phyloP scores from a whole-genome alignment of 2,329 filamentous ascomycete species.

The Fusarium sp. region DNA sequence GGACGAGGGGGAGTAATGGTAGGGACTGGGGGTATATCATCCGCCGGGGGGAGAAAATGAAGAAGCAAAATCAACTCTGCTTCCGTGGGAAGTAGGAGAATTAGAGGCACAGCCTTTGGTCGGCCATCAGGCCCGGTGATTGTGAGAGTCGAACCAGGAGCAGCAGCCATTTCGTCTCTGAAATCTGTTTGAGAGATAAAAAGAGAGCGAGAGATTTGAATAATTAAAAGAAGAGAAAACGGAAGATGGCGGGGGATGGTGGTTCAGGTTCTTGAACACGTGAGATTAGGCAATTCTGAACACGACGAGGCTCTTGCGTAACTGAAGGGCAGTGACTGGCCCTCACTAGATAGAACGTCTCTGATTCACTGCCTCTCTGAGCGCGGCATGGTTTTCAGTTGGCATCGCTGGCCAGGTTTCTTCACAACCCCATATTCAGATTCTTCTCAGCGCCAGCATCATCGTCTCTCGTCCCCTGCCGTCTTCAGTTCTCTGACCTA shows the following conservation, averaged over 20 bases:
- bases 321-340: background rate
- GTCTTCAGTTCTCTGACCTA: background rate
- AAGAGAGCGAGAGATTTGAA: background rate
- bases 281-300: background rate
- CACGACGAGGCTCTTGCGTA: background rate
- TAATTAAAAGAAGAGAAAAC: background rate
- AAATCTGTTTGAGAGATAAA: background rate
- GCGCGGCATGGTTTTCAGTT: rapidly evolving
- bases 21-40: background rate
- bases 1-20: no score
- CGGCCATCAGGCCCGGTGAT: background rate
- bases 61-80: background rate
- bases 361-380: background rate
- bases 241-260: rapidly evolving
- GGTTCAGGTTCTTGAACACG: background rate
- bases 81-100: background rate
- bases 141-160: background rate
- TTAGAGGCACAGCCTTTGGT: background rate
- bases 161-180: background rate
- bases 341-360: rapidly evolving
- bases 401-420: background rate
- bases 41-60: rapidly evolving
- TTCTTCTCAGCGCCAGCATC: rapidly evolving
- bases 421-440: background rate
- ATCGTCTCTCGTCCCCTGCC: rapidly evolving